Base-by-base conservation (phyloP, 148 eudicot species). In the Rhododendron mucronatum region DNA sequence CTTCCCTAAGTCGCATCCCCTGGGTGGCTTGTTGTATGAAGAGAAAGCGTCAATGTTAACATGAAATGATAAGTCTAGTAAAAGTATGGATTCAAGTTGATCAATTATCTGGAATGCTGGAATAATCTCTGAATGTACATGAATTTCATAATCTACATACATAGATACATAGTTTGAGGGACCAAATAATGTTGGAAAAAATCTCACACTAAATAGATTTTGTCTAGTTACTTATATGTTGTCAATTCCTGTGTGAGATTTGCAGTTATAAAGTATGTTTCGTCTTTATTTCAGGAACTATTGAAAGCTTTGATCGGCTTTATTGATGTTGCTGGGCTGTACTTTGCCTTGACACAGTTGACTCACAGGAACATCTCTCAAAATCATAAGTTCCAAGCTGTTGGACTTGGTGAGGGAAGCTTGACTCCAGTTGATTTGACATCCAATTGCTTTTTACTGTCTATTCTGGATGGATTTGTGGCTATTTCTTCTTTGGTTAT, bases 301-400 rank as follows among this genome's bases (percentile, higher is more conserved):
- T 84, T 97, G 87, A 97, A 97, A 90, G 98, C 98, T 85, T 87
- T 93, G 84, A 95, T 97, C 82, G 98, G 99, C 73, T 95, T 95
- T 88, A 90, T 95, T 82, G 99, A 97, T 93, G 95, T 97, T 90
- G 99, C 98, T 78, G 99, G 99, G 79, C 93, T 97, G 67, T 97
- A 97, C 90, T 95, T 93, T 91, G 99, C 99, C 81, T 90, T 97
- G 92, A 97, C 99, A 83, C 98, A 97, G 82, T 88, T 95, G 85
- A 93, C 98, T 75, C 98, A 97, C 91, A 91, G 99, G 90, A 97
- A 97, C 83, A 97, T 97, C 80, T 97, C 99, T 79, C 99, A 97
- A 87, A 95, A 95, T 90, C 99, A 97, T 85, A 97, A 97, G 88
- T 97, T 97, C 86, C 99, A 97, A 91, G 98, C 99, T 83, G 98